Percentiles rank a stretch among this genome's conserved stretches.
These are phyloP conservation scores for Solanum raphanifolium DNA, from an alignment of 257 asterid genomes.

Conservation along the genomic window DNA sequence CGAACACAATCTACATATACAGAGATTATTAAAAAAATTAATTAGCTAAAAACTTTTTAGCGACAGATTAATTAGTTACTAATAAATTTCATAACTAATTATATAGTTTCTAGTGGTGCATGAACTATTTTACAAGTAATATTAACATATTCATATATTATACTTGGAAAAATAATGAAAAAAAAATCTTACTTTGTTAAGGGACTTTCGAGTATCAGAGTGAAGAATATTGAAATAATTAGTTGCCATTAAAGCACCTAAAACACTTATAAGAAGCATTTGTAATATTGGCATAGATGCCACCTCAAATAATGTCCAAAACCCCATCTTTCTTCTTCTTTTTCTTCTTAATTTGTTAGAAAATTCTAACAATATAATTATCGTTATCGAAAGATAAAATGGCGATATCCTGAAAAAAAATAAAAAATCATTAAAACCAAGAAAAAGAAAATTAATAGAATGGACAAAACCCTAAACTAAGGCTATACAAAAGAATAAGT, in stretches of 20 bases:
- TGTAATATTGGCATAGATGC: conserved; percentile 79
- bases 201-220: conserved; percentile 39
- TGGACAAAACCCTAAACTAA: neutral
- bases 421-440: too few species aligned
- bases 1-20: conserved; percentile 49
- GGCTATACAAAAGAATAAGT: neutral
- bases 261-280: conserved; percentile 46
- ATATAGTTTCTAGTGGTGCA: neutral
- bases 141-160: neutral
- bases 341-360: neutral
- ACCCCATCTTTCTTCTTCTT: conserved; percentile 50
- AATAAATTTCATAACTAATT: too few species aligned
- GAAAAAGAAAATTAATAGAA: too few species aligned
- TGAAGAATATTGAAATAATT: conserved; percentile 57
- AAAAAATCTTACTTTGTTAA: conserved; percentile 38
- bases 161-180: neutral
- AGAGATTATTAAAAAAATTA: neutral
- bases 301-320: conserved; percentile 58
- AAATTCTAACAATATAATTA: neutral
- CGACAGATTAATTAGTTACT: too few species aligned
- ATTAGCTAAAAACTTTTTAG: too few species aligned
- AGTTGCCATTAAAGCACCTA: conserved; percentile 81
- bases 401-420: neutral
- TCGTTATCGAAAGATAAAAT: neutral
- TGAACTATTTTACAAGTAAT: too few species aligned